These are phyloP conservation scores for Aspergillus hortae DNA, from an alignment of 2,329 filamentous ascomycete species.

Conservation along the genomic window DNA sequence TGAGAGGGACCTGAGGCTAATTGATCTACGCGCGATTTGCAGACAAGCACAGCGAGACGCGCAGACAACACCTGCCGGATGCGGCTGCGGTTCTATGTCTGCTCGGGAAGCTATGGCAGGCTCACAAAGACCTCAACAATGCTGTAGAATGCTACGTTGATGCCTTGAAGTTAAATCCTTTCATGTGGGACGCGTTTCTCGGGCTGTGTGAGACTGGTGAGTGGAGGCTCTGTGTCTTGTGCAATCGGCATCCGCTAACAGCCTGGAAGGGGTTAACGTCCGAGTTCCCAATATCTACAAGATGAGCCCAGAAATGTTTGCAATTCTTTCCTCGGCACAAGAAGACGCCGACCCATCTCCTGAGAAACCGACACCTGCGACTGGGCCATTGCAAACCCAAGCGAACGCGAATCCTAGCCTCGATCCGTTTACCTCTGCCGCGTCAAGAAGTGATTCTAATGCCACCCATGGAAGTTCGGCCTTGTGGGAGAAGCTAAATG, in stretches of 20 bases:
- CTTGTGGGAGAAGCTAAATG: slow-evolving; percentile 49
- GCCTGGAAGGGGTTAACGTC: slow-evolving; percentile 66
- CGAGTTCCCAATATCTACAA: slow-evolving; percentile 85
- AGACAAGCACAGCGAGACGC: slow-evolving; percentile 71
- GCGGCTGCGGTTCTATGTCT: slow-evolving; percentile 78
- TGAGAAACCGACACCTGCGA: slow-evolving; percentile 31
- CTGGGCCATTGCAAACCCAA: slow-evolving; percentile 35
- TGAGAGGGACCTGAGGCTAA: slow-evolving; percentile 2
- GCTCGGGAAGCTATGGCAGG: slow-evolving; percentile 81
- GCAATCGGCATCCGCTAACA: slow-evolving; percentile 3
- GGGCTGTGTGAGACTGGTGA: slow-evolving; percentile 74
- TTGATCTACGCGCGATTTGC: slow-evolving; percentile 3
- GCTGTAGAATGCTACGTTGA: slow-evolving; percentile 86
- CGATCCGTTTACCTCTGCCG: slow-evolving; percentile 42
- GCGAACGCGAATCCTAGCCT: slow-evolving; percentile 33
- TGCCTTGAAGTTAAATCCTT: slow-evolving; percentile 82
- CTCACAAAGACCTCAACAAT: slow-evolving; percentile 73
- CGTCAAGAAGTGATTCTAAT: slow-evolving; percentile 31
- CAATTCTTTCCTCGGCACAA: slow-evolving; percentile 40
- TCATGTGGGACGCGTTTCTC: slow-evolving; percentile 97
- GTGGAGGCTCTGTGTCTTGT: slow-evolving; percentile 7
- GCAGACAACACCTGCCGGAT: slow-evolving; percentile 73
- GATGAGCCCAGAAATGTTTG: slow-evolving; percentile 61
- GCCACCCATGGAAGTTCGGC: slow-evolving; percentile 40
- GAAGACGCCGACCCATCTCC: slow-evolving; percentile 26